These are phyloP conservation scores for Yamadazyma diddensiae DNA, from an alignment of 1,139 yeast species.

Conservation along the genomic window DNA sequence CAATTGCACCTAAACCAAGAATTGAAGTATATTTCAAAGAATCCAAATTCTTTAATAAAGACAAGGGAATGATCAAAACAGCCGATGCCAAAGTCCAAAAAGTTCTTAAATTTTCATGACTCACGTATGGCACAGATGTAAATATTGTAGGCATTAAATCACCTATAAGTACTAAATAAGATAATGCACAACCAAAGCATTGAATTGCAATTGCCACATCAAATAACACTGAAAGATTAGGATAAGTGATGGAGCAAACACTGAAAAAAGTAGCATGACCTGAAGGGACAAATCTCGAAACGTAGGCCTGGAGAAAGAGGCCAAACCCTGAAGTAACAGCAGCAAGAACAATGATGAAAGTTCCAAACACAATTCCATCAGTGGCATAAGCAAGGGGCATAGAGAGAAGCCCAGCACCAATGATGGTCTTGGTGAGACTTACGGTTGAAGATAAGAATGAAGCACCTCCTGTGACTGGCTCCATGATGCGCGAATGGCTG, in stretches of 20 bases:
- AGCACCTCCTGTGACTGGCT: slow-evolving; percentile 18
- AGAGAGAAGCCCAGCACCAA: slow-evolving; percentile 92
- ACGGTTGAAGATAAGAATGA: slow-evolving; percentile 50
- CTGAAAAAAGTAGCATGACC: slow-evolving; percentile 87
- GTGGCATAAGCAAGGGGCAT: slow-evolving; percentile 86
- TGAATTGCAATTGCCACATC: slow-evolving; percentile 87
- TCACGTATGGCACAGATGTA: slow-evolving; percentile 21
- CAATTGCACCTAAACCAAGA: slow-evolving; percentile 40
- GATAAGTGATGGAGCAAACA: slow-evolving; percentile 80
- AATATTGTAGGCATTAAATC: slow-evolving; percentile 45
- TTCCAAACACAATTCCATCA: slow-evolving; percentile 78
- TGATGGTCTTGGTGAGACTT: slow-evolving; percentile 66
- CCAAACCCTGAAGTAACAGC: slow-evolving; percentile 82
- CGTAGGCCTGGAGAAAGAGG: slow-evolving; percentile 70
- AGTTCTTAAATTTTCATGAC: slow-evolving; percentile 20
- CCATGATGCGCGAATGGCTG: neutral
- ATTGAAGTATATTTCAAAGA: slow-evolving; percentile 44
- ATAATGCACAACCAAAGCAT: slow-evolving; percentile 54
- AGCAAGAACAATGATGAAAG: slow-evolving; percentile 62
- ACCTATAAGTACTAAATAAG: slow-evolving; percentile 45
- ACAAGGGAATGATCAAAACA: slow-evolving; percentile 37
- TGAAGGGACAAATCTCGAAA: slow-evolving; percentile 63
- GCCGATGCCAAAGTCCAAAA: slow-evolving; percentile 41
- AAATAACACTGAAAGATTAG: slow-evolving; percentile 74
- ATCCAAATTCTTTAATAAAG: slow-evolving; percentile 43